Conservation (phyloP, 140 eudicot genomes). For the Ambrosia hybrid region DNA sequence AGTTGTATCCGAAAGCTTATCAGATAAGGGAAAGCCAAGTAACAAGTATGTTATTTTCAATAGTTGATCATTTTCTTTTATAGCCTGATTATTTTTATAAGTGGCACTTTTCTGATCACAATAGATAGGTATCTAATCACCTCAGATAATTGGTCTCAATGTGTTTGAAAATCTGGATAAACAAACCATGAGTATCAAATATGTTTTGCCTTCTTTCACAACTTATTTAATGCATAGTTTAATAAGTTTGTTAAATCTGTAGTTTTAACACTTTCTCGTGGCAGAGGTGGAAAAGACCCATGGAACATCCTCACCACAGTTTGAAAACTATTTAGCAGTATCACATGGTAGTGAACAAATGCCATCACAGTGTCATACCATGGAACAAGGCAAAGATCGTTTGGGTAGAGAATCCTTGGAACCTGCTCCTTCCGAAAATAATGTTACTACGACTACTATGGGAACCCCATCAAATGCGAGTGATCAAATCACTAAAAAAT, state of each 20-base stretch:
- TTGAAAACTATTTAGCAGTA: constrained; percentile 34
- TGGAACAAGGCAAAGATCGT: constrained; percentile 19
- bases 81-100: too few relatives aligned
- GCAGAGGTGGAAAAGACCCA: constrained; percentile 47
- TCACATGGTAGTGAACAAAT: constrained; percentile 25
- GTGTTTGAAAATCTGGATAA: too few relatives aligned
- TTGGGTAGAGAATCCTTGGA: constrained; percentile 18
- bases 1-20: constrained; percentile 51
- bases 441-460: not conserved
- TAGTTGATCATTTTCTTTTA: constrained; percentile 9
- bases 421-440: constrained; percentile 19
- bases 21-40: constrained; percentile 51
- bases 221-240: not conserved
- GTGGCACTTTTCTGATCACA: too few relatives aligned
- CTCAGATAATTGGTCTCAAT: too few relatives aligned
- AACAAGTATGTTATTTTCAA: constrained; percentile 35
- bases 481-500: constrained; percentile 14
- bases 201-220: not conserved
- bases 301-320: constrained; percentile 54
- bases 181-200: not conserved
- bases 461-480: constrained; percentile 25
- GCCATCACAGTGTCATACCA: not conserved
- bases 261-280: not conserved
- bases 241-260: not conserved
- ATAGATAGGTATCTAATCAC: too few relatives aligned